Base-by-base conservation (phyloP, 192 early-diverging fungal genomes). In the Tieghemiomyces parasiticus region DNA sequence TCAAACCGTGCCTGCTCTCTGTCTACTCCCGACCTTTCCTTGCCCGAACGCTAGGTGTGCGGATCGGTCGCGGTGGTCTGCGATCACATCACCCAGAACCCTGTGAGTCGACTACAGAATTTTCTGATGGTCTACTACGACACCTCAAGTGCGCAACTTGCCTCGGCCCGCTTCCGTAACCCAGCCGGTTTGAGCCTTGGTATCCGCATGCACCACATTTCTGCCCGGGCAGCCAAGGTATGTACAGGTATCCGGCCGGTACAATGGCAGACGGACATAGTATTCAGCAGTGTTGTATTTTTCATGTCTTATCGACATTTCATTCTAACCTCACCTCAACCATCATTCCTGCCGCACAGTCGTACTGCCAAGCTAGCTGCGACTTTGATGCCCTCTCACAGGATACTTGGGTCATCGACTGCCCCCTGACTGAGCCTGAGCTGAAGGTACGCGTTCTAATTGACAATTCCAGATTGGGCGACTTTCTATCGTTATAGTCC, bases 361-460 rank as follows among this genome's bases (percentile, higher is more conserved):
- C 55, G 19, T 35, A 58, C 19, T 58, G 55, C 19, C 31, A 58
- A 38, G 32, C 34, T 20, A 22, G 26, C 22, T 58, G 55, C 32
- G 34, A 58, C 24, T 58, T 35, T 38, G 26, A 19, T 10, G 35
- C n/a, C 9, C 35, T 58, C 6, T 19, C 55, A 10, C 55, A n/a
- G 0, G 55, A 58, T 28, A 35, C 55, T 22, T 58, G 55, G 55
- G 16, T 58, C 26, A 10, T 58, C 2, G 55, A 58, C 20, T 35
- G 55, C 16, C 22, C 20, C 12, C 20, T 50, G 10, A 28, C 22
- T 12, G 13, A 13, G n/a, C 22, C 13, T 1, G 12, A 20, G n/a
- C 2, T 25, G 3, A 3, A 50, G 26, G 49, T 50, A 26, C 2
- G 49, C 26, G 1, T 14, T 46, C 9, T 16, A 12, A 44, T 8